A percentile compares a stretch with the other conserved stretches of the same genome.
phyloP scores from a whole-genome alignment of 1,139 yeast species.

The Candida frijolesensis region DNA sequence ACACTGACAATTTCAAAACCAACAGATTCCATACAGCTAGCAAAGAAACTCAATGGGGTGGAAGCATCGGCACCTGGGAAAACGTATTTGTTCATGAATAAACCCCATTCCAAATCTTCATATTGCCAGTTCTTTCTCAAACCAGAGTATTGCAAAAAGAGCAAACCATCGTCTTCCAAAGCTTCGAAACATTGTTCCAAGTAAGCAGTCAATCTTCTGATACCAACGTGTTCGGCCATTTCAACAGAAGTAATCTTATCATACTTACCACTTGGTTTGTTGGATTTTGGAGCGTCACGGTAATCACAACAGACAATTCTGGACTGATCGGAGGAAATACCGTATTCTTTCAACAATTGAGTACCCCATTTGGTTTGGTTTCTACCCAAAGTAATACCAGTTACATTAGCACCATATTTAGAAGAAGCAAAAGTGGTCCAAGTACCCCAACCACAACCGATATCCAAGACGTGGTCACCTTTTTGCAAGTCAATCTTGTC shows the following conservation, averaged over 20 bases:
- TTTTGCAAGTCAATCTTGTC: conserved; percentile 76
- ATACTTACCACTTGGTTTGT: conserved; percentile 60
- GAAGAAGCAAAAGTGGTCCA: conserved; percentile 83
- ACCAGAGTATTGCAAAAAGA: conserved; percentile 89
- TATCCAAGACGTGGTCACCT: conserved; percentile 77
- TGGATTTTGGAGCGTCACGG: conserved; percentile 84
- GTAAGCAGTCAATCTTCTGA: conserved; percentile 77
- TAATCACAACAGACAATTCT: conserved; percentile 82
- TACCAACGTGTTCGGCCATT: conserved; percentile 97
- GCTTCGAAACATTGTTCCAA: conserved; percentile 79
- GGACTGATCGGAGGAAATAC: conserved; percentile 68
- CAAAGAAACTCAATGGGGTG: conserved; percentile 85
- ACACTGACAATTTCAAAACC: conserved; percentile 85
- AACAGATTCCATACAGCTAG: conserved; percentile 73
- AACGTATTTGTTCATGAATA: conserved; percentile 93
- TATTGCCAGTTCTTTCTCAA: conserved; percentile 92
- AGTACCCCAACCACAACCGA: conserved; percentile 98
- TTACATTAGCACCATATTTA: conserved; percentile 81
- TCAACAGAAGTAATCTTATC: conserved; percentile 89
- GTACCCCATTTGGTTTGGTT: conserved; percentile 94
- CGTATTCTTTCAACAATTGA: conserved; percentile 65
- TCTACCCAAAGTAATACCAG: conserved; percentile 87
- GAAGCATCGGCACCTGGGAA: conserved; percentile 99
- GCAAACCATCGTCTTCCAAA: conserved; percentile 89
- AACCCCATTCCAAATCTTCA: conserved; percentile 92